Evolutionary conservation across 2,329 filamentous ascomycete genomes (phyloP).

Genomic region (Botrytis hyacinthi): DNA sequence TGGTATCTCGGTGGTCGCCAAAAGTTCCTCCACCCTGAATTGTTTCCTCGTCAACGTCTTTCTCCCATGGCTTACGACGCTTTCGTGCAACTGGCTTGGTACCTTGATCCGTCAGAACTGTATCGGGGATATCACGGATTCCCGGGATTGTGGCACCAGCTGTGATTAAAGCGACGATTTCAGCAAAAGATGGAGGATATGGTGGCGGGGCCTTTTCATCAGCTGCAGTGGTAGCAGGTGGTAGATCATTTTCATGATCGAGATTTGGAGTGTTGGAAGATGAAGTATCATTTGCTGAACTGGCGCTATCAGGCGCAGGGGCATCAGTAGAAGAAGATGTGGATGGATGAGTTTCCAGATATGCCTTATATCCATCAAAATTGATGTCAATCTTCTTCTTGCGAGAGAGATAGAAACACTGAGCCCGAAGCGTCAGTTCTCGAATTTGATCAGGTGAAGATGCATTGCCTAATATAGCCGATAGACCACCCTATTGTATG

Average conservation of each 20-base stretch:
- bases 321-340: constrained; percentile 21
- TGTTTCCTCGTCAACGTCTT: constrained; percentile 42
- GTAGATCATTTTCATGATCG: constrained; percentile 19
- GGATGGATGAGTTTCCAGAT: constrained; percentile 42
- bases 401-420: constrained; percentile 65
- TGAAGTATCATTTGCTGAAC: neutral
- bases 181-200: constrained; percentile 80
- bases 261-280: constrained; percentile 3
- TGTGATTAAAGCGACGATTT: constrained; percentile 82
- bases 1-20: constrained; percentile 19
- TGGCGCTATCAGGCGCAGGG: constrained; percentile 7
- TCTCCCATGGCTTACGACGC: constrained; percentile 77
- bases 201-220: constrained; percentile 56
- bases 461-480: constrained; percentile 60
- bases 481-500: constrained; percentile 52
- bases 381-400: constrained; percentile 54
- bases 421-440: constrained; percentile 62
- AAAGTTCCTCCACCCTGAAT: constrained; percentile 30
- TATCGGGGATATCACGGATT: constrained; percentile 82
- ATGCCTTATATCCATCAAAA: constrained; percentile 65
- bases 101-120: constrained; percentile 68
- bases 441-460: constrained; percentile 52
- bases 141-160: constrained; percentile 81
- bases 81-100: constrained; percentile 40
- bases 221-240: constrained; percentile 14